Conservation (phyloP, 2,329 filamentous ascomycete genomes). For the Aureobasidium lini region DNA sequence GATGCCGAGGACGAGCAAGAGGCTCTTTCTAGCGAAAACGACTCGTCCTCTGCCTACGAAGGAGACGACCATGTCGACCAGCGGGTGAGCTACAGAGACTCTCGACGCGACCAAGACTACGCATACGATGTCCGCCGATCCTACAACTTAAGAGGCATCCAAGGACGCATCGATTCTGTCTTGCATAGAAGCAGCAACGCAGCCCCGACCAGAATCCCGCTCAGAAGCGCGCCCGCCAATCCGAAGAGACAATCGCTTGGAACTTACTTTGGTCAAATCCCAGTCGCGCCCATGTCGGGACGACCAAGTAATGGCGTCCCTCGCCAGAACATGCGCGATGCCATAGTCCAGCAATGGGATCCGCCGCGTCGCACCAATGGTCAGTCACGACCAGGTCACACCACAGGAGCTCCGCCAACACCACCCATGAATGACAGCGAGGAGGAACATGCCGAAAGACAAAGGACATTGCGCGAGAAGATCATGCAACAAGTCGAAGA, state of each 20-base stretch:
- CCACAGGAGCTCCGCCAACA: slow-evolving; percentile 19
- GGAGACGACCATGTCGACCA: neutral
- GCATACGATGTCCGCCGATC: neutral
- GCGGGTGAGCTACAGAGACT: neutral
- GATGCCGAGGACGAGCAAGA: neutral
- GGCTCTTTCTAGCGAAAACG: neutral
- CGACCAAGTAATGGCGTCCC: slow-evolving; percentile 13
- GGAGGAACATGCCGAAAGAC: slow-evolving; percentile 34
- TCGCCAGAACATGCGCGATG: slow-evolving; percentile 16
- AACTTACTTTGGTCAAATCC: neutral
- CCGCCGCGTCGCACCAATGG: neutral
- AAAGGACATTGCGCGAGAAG: slow-evolving; percentile 40
- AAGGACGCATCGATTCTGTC: neutral
- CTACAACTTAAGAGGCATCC: neutral
- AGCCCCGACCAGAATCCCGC: neutral
- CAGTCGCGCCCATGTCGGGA: neutral
- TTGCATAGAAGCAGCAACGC: too few relatives aligned
- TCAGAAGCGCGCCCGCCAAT: slow-evolving; percentile 2
- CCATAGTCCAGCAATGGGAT: slow-evolving; percentile 18
- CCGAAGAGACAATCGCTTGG: neutral
- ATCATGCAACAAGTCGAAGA: slow-evolving; percentile 48
- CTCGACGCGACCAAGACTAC: neutral
- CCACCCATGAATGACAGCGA: slow-evolving; percentile 45
- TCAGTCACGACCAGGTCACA: neutral
- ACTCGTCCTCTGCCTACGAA: neutral